Conservation (phyloP, 1,284 basidiomycete species). For the Ganoderma sp. region DNA sequence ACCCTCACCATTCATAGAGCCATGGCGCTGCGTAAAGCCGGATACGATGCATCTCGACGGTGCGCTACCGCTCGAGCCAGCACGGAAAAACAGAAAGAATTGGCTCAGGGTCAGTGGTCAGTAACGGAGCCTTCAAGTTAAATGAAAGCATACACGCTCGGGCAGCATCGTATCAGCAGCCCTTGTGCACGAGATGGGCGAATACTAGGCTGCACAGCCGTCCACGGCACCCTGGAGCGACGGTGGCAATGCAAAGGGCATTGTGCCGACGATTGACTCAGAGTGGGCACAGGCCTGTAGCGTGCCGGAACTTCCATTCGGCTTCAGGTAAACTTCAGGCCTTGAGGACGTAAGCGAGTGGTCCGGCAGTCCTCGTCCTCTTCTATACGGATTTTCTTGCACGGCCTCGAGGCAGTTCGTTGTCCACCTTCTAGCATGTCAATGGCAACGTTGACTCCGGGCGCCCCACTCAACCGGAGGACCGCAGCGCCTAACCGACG, state of each 20-base stretch:
- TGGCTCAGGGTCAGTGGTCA: background rate
- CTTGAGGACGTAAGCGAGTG: background rate
- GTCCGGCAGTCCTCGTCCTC: background rate
- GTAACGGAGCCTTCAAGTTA: background rate
- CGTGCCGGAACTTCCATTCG: background rate
- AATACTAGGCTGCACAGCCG: conserved; percentile 1
- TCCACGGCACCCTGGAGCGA: background rate
- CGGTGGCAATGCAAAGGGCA: conserved; percentile 4
- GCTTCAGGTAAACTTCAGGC: background rate
- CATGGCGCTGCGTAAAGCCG: background rate
- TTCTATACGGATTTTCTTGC: conserved; percentile 7
- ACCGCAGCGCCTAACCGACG: background rate
- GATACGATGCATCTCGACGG: background rate
- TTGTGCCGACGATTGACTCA: background rate
- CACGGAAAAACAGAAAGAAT: too few relatives aligned
- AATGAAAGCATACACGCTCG: too few relatives aligned
- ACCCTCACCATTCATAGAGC: background rate
- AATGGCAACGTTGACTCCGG: background rate
- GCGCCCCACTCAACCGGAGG: background rate
- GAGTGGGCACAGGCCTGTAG: background rate
- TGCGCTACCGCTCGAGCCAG: too few relatives aligned
- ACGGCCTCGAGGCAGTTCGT: conserved; percentile 7
- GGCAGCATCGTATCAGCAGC: too few relatives aligned
- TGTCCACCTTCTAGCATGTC: background rate
- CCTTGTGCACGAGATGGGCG: background rate